Conservation (phyloP, 495 filamentous ascomycete species). For the Xylaria grammica region DNA sequence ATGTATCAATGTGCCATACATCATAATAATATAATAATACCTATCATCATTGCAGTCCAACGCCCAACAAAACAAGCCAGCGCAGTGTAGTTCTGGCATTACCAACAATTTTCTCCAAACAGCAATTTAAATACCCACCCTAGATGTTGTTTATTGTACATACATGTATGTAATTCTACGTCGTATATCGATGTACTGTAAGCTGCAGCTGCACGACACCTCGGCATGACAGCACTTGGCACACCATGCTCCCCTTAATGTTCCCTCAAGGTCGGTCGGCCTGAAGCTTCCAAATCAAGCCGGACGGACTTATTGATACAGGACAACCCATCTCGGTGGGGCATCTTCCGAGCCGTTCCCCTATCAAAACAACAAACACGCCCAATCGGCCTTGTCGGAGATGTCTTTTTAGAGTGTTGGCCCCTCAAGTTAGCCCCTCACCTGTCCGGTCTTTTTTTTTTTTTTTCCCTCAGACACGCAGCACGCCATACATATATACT, state of each 20-base stretch:
- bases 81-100: slow-evolving; percentile 1
- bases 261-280: not conserved
- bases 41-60: slow-evolving; percentile 3
- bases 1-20: too few species aligned
- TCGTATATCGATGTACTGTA: not conserved
- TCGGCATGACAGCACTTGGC: slow-evolving; percentile 20
- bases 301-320: not conserved
- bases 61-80: too few species aligned
- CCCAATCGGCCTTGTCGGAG: not conserved
- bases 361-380: not conserved
- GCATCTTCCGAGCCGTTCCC: not conserved
- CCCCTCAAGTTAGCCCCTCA: slow-evolving; percentile 6
- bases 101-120: not conserved
- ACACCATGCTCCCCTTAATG: not conserved
- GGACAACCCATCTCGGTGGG: not conserved
- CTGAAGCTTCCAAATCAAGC: slow-evolving; percentile 12
- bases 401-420: slow-evolving; percentile 1
- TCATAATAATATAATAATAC: too few species aligned
- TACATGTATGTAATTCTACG: not conserved
- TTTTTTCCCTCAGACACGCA: not conserved
- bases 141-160: not conserved
- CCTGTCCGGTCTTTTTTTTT: not conserved
- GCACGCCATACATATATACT: not conserved
- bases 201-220: slow-evolving; percentile 20
- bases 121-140: not conserved